These are phyloP conservation scores for Actinomucor elegans DNA, from an alignment of 371 early-diverging fungal genomes.

Conservation along the genomic window DNA sequence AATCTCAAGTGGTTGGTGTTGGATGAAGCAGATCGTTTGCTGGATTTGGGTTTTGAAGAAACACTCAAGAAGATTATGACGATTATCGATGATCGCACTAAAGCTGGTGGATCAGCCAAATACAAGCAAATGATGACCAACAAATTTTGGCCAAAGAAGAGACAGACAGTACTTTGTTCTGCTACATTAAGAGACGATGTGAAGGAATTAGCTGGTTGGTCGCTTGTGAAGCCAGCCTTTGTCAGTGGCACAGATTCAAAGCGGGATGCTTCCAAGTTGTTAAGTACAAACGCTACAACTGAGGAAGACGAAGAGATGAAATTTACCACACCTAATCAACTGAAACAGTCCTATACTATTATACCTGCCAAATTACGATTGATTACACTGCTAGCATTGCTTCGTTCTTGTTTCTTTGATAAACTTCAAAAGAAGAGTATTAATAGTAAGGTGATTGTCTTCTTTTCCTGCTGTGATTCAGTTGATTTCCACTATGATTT, in stretches of 20 bases:
- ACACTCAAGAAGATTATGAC: constrained; percentile 83
- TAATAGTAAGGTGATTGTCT: constrained; percentile 79
- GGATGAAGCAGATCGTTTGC: constrained; percentile 98
- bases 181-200: constrained; percentile 89
- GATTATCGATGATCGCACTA: constrained; percentile 59
- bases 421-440: constrained; percentile 44
- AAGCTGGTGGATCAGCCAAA: constrained; percentile 14
- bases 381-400: constrained; percentile 75
- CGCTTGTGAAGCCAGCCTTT: constrained; percentile 71
- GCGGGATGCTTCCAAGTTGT: constrained; percentile 24
- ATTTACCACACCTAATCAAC: constrained; percentile 75
- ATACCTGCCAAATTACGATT: constrained; percentile 91
- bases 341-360: constrained; percentile 80
- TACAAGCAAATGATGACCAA: constrained; percentile 18
- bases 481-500: constrained; percentile 91
- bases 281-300: constrained; percentile 14
- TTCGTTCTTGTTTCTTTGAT: constrained; percentile 54
- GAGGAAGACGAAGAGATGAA: constrained; percentile 43
- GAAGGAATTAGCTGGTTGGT: constrained; percentile 77
- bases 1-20: constrained; percentile 89
- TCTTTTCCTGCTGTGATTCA: constrained; percentile 87
- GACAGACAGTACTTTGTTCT: constrained; percentile 91
- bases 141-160: constrained; percentile 61
- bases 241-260: constrained; percentile 52
- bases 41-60: constrained; percentile 96